Evolutionary conservation across 352 stramenopile genomes (phyloP).

Genomic region (Thalassiosira exigua): DNA sequence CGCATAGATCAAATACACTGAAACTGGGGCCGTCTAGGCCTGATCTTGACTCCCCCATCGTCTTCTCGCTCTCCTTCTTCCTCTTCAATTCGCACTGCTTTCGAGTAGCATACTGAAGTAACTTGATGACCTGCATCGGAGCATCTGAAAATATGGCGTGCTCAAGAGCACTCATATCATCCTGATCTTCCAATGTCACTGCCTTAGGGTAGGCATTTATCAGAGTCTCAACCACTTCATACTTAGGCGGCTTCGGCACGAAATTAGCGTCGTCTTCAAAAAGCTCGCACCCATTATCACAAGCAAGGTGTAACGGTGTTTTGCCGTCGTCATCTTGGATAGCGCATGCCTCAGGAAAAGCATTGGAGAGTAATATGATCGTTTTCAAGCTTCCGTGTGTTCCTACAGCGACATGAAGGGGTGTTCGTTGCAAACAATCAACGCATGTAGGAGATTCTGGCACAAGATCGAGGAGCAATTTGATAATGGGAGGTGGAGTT

Average conservation of each 20-base stretch:
- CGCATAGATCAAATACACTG: no score
- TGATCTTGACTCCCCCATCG: no score
- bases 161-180: neutral
- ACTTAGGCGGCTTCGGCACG: neutral
- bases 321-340: conserved; percentile 56
- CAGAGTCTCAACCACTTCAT: neutral
- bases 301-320: conserved; percentile 59
- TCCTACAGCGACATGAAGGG: conserved; percentile 51
- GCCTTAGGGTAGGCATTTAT: neutral
- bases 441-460: neutral
- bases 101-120: no score
- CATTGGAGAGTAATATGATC: conserved; percentile 24
- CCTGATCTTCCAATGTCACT: neutral
- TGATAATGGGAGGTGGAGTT: conserved; percentile 11
- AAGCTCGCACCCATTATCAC: conserved; percentile 38
- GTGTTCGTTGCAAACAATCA: conserved; percentile 46
- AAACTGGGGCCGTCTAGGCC: no score
- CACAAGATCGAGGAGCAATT: conserved; percentile 6
- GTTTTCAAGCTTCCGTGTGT: conserved; percentile 11
- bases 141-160: neutral
- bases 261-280: conserved; percentile 28
- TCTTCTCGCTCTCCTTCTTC: no score
- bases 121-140: neutral
- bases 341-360: conserved; percentile 32
- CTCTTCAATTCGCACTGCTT: no score